Evolutionary conservation across 192 early-diverging fungal species (phyloP).

Genomic region (Ambispora gerdemannii): DNA sequence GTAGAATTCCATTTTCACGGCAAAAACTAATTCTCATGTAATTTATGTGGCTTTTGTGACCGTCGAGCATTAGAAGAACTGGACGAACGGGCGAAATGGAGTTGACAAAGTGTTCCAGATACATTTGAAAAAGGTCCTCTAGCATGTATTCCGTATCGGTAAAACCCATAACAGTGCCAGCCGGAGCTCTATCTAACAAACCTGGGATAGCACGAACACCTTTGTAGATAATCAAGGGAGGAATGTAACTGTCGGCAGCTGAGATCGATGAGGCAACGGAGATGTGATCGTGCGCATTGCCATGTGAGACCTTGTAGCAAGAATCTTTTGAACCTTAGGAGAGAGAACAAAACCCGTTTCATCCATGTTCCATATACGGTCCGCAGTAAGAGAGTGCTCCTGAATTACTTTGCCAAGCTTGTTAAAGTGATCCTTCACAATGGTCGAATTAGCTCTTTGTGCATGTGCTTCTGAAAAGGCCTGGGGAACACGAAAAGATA

Average conservation of each 20-base stretch:
- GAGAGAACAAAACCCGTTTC: background rate
- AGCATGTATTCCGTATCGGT: background rate
- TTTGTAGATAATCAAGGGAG: constrained; percentile 9
- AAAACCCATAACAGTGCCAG: background rate
- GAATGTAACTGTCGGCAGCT: background rate
- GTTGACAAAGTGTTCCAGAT: constrained; percentile 2
- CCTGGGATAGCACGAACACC: background rate
- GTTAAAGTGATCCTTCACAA: background rate
- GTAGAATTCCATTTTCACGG: background rate
- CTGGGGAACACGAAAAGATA: no score
- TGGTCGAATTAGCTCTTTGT: background rate
- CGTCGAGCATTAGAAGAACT: background rate
- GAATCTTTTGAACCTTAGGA: background rate
- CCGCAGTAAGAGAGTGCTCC: background rate
- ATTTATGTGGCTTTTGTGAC: background rate
- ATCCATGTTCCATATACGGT: background rate
- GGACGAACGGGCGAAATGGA: background rate
- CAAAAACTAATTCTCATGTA: background rate
- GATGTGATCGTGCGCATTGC: background rate
- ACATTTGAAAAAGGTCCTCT: constrained; percentile 1
- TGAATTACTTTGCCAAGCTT: background rate
- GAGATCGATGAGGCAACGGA: background rate
- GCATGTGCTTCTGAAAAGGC: background rate
- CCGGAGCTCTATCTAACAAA: constrained; percentile 10
- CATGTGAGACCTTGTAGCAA: background rate